A percentile compares a stretch with the other conserved stretches of the same genome.
These are phyloP conservation scores for Cunninghamia lanceolata DNA, from an alignment of 75 land plant species.

Conservation along the genomic window DNA sequence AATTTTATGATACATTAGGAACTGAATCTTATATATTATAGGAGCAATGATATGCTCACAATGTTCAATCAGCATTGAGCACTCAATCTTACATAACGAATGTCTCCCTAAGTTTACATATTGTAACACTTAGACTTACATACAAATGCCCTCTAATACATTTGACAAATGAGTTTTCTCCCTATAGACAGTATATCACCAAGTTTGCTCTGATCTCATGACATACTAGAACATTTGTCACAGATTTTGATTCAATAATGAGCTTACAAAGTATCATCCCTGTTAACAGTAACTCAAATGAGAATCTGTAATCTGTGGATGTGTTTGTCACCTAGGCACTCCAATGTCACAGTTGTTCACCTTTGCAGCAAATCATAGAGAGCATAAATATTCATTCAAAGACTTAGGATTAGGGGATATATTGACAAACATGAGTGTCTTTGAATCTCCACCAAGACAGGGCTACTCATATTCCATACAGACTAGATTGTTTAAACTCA, in stretches of 20 bases:
- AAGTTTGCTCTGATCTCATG: background rate
- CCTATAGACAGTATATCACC: slow-evolving; percentile 5
- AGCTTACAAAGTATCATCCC: background rate
- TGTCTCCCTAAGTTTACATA: background rate
- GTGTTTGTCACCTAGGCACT: slow-evolving; percentile 71
- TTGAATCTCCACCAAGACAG: slow-evolving; percentile 92
- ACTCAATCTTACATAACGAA: slow-evolving; percentile 2
- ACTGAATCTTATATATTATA: background rate
- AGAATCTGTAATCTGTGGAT: slow-evolving; percentile 27
- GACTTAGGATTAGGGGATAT: slow-evolving; percentile 84
- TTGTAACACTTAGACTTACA: background rate
- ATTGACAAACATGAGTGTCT: slow-evolving; percentile 92
- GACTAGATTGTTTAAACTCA: background rate
- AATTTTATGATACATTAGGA: background rate
- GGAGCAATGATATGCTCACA: background rate
- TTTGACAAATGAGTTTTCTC: background rate
- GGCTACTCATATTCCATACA: slow-evolving; percentile 47
- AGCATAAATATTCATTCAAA: slow-evolving; percentile 72
- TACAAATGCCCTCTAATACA: background rate
- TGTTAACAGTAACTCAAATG: slow-evolving; percentile 46
- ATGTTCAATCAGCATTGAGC: slow-evolving; percentile 1
- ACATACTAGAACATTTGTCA: background rate
- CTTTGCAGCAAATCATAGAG: slow-evolving; percentile 79
- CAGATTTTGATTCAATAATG: background rate
- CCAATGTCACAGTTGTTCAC: slow-evolving; percentile 93